Conservation (phyloP, 768 basidiomycete species). For the Cantharellus anzutake region DNA sequence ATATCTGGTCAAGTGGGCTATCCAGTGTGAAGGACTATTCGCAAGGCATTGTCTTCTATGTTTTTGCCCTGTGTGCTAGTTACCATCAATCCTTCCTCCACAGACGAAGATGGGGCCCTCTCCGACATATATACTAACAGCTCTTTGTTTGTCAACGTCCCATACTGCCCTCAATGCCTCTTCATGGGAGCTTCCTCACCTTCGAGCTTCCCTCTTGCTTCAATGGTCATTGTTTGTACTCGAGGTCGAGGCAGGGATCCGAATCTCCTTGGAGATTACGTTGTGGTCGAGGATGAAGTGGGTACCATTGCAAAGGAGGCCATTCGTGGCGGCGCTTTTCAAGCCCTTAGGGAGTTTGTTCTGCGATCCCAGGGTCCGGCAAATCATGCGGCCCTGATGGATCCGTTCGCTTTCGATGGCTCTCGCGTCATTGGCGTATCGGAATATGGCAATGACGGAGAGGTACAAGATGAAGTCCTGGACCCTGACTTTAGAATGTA, state of each 20-base stretch:
- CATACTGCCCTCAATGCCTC: constrained; percentile 12
- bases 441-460: constrained; percentile 13
- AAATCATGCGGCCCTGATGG: constrained; percentile 12
- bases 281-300: constrained; percentile 51
- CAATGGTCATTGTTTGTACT: constrained; percentile 81
- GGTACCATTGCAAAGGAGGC: constrained; percentile 70
- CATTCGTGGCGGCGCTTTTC: constrained; percentile 66
- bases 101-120: constrained; percentile 18
- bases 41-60: constrained; percentile 48
- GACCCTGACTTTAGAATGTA: constrained; percentile 29
- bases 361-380: constrained; percentile 34
- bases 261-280: constrained; percentile 24
- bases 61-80: constrained; percentile 45
- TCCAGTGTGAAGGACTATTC: constrained; percentile 30
- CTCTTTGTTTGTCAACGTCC: constrained; percentile 7
- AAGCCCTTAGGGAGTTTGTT: constrained; percentile 43
- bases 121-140: constrained; percentile 23
- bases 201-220: constrained; percentile 57
- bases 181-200: constrained; percentile 47
- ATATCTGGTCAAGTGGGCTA: constrained; percentile 52
- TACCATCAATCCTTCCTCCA: constrained; percentile 30
- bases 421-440: not conserved
- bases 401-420: not conserved
- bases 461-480: constrained; percentile 20
- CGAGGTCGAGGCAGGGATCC: constrained; percentile 52